Evolutionary conservation across 2,329 filamentous ascomycete genomes (phyloP).

Genomic region (Nigrospora oryzae): DNA sequence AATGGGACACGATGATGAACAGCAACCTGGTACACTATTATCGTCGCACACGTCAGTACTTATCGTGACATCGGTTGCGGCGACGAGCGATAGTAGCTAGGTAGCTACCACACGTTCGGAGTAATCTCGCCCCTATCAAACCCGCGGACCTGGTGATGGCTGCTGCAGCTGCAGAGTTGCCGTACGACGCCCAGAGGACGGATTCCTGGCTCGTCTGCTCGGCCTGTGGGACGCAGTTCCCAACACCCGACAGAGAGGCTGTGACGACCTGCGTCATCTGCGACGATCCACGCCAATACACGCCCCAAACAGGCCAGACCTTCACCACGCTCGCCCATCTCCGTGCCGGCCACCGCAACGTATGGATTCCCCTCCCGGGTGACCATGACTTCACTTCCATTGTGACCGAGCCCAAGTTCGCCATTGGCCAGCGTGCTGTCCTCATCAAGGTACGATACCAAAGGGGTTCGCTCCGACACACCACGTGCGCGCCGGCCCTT

Average conservation of each 20-base stretch:
- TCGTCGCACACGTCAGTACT: no score
- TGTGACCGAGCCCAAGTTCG: slow-evolving; percentile 48
- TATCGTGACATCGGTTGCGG: no score
- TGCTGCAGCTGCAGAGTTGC: slow-evolving; percentile 2
- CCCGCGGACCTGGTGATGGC: slow-evolving; percentile 3
- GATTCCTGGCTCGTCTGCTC: slow-evolving; percentile 47
- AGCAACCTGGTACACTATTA: no score
- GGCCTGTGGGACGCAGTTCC: slow-evolving; percentile 64
- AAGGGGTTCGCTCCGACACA: no score
- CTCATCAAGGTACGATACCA: slow-evolving; percentile 37
- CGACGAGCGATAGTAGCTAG: no score
- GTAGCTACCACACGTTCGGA: no score
- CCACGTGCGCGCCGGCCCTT: no score
- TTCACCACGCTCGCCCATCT: slow-evolving; percentile 53
- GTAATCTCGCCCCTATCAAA: no score
- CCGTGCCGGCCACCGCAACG: slow-evolving; percentile 40
- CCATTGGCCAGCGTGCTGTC: slow-evolving; percentile 67
- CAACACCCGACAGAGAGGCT: slow-evolving; percentile 35
- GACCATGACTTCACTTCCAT: slow-evolving; percentile 39
- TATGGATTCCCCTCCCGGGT: slow-evolving; percentile 35
- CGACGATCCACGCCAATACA: slow-evolving; percentile 65
- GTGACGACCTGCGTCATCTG: slow-evolving; percentile 59
- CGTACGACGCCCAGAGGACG: slow-evolving; percentile 14
- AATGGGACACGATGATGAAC: no score
- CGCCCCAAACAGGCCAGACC: slow-evolving; percentile 53